Evolutionary conservation across 2,329 filamentous ascomycete genomes (phyloP).

Genomic region (Xylariaceae sp.): DNA sequence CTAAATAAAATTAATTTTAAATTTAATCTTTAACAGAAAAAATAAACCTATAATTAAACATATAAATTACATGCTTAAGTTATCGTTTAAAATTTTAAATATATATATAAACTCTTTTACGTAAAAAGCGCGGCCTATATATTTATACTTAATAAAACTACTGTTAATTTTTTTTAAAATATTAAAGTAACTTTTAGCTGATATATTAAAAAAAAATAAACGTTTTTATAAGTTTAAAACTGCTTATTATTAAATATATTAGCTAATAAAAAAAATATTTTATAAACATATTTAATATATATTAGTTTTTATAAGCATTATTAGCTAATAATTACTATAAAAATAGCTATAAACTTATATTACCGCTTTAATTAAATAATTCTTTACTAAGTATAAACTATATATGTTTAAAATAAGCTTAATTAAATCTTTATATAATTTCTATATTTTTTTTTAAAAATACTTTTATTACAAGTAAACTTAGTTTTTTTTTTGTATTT

Average conservation of each 20-base stretch:
- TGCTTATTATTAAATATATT: neutral
- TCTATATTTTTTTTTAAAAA: too few species aligned
- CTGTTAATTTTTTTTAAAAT: neutral
- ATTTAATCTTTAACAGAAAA: neutral
- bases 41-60: neutral
- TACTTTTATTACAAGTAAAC: too few species aligned
- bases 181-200: neutral
- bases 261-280: neutral
- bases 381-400: neutral
- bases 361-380: too few species aligned
- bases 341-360: neutral
- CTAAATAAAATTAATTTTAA: neutral
- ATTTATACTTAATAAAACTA: neutral
- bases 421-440: too few species aligned
- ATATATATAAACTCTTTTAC: slow-evolving; percentile 8
- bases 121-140: neutral
- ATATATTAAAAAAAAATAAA: neutral
- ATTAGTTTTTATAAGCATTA: neutral
- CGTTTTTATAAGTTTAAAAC: neutral
- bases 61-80: neutral
- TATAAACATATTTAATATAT: neutral
- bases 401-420: too few species aligned
- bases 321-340: neutral
- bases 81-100: neutral
- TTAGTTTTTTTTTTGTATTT: too few species aligned